phyloP scores from a whole-genome alignment of 2,329 filamentous ascomycete genomes.

The Stenocarpella maydis region DNA sequence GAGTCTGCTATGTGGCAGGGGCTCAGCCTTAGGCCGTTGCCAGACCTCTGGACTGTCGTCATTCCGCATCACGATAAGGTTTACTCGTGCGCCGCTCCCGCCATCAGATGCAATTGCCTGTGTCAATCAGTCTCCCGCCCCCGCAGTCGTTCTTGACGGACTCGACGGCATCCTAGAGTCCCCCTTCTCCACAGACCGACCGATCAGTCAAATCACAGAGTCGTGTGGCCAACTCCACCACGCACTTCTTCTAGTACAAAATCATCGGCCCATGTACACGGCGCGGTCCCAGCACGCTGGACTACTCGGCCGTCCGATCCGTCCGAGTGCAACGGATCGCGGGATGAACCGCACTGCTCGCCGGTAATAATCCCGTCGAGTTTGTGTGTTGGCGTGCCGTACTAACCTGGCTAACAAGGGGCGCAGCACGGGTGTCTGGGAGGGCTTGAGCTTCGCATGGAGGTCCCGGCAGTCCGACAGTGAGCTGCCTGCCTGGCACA shows the following conservation, averaged over 20 bases:
- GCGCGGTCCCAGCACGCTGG: background rate
- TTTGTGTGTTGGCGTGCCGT: background rate
- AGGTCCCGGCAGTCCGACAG: background rate
- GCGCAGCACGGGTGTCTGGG: background rate
- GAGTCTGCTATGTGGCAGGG: background rate
- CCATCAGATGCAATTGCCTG: constrained; percentile 13
- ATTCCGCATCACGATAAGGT: constrained; percentile 22
- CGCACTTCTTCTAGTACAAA: constrained; percentile 10
- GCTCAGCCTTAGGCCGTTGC: constrained; percentile 15
- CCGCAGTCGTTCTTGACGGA: background rate
- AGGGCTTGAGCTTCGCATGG: background rate
- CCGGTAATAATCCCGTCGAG: background rate
- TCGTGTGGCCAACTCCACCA: background rate
- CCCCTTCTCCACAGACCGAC: background rate
- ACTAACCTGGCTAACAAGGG: background rate
- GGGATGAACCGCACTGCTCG: constrained; percentile 21
- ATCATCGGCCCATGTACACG: background rate
- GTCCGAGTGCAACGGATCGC: background rate
- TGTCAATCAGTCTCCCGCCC: constrained; percentile 11
- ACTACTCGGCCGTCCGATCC: background rate
- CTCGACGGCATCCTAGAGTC: background rate
- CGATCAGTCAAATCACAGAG: background rate
- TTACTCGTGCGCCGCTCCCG: constrained; percentile 1
- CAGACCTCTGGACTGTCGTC: background rate
- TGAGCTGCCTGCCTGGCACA: background rate